Base-by-base conservation (phyloP, 2,329 filamentous ascomycete genomes). In the Cladophialophora carrionii region DNA sequence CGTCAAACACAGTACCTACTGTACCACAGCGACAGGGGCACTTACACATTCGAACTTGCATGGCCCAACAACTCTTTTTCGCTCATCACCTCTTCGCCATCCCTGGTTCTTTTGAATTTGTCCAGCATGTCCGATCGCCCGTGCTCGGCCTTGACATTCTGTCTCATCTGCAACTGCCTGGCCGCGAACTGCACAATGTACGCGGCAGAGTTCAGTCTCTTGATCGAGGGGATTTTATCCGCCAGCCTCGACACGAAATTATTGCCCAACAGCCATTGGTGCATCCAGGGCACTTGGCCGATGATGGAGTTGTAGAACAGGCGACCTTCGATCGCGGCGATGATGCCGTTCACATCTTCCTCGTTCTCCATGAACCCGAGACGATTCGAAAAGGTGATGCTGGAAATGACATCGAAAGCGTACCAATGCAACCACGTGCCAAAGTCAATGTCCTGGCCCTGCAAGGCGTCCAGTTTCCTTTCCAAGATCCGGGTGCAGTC, bases 321-420 rank as follows among this genome's bases (percentile, higher is more conserved):
- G 6, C 66, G 56, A 43, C 58, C 62, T 48, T 67, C 68, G 24
- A 77, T 71, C 7, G 69, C 68, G 5, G 53, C 64, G 7, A 77
- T 74, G 43, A 78, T 75, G 0, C 72, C 73, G 22, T 74, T 73
- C 4, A 78, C 71, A 66, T 78, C 76, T 1, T 64, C 53, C 1
- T 73, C 74, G 12, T 71, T 34, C 46, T 78, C 73, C 9, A 78
- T 58, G 61, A 77, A 77, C 0, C 76, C 76, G 2, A 76, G 69
- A 4, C 72, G 69, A 26, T 74, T 74, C 7, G 73, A 74, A 60
- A 76, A 77, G 4, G 76, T 78, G 26, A 78, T 61, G 43, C 74
- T 73, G 1, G 73, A 74, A 22, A 78, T 76, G 2, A 77, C 76
- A 68, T 78, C 76, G 59, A 76, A 77, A 0, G 76, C 75, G 62